Base-by-base conservation (phyloP, 805 yeast genomes). In the Blastobotrys americana region DNA sequence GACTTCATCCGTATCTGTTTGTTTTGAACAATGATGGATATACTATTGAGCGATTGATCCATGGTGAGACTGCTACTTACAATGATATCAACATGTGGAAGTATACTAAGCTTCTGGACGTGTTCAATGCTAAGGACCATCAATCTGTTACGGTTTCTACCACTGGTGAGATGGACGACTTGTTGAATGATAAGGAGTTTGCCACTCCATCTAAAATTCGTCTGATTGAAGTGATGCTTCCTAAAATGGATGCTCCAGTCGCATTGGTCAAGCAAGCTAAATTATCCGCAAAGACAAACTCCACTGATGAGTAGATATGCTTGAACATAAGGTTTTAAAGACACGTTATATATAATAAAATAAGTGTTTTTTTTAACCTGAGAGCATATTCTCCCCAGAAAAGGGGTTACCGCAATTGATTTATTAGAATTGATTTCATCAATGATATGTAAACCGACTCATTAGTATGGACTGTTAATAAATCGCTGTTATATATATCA, bases 241-340 rank as follows among this genome's bases (percentile, higher is more conserved):
- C 78, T 22, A 70, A 71, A 47, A 66, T 76, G 73, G 84, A 79
- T 60, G 84, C 80, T 2, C 81, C 82, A 2, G 67, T 66, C 45
- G 74, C 76, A 61, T 74, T 84, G 67, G 72, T 76, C 50, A 73
- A 71, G 60, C 87, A 80, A 69, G 86, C 84, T 46, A 72, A 78
- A 64, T 67, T 80, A 56, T 71, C 79, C 43, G 78, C 78, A 50
- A 58, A 68, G 47, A 65, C 65, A 52, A 74, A 74, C 60, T 34
- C 37, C 19, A 16, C 37, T 3, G 16, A 10, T 13, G 31, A 25
- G 13, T 25, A 25, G 13, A 25, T 25, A n/a, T n/a, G n/a, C n/a
- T n/a, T n/a, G n/a, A n/a, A n/a, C n/a, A n/a, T n/a, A n/a, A n/a
- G n/a, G n/a, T n/a, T n/a, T n/a, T n/a, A n/a, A n/a, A n/a, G n/a